Evolutionary conservation across 2,329 filamentous ascomycete species (phyloP), one percentile per base, ranked within the genome.

Genomic region (Aureobasidium pullulans): DNA sequence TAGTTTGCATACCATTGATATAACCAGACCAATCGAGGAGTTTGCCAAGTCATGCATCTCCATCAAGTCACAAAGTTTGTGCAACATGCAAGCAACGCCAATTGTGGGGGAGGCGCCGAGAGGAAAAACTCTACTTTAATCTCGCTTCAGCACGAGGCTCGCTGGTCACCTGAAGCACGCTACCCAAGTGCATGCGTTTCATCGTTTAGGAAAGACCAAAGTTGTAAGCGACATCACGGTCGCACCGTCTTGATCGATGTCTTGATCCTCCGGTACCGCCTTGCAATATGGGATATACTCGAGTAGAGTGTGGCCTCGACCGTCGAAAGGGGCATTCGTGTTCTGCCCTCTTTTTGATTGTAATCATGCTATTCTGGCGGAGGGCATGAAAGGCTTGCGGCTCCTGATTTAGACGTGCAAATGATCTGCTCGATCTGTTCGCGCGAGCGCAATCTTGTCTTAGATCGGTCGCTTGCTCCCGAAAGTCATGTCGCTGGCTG

Each of bases 71-170:
- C 34, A 36, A 36, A 36, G 10, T 32, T 23, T 37, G n/a, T 42
- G 16, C 49, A 32, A 53, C 15, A 28, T 28, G n/a, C 42, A 44
- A 23, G 42, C 29, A 52, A 53, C 49, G 49, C 48, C 48, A 40
- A 37, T 9, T 57, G 53, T 57, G 42, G 53, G 53, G 53, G 32
- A 39, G 40, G 52, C 40, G 52, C 32, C 31, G 39, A 13, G 47
- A 28, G 34, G 13, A 4, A 31, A 39, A 34, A 39, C 6, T 23
- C 46, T 37, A 34, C 31, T 36, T 39, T 28, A 42, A 50, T 59
- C 36, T 59, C 44, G 56, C 56, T 59, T 59, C 44, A 59, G 28
- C n/a, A 37, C 9, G 56, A 50, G 42, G 19, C 23, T 32, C 28
- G 4, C 1, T 31, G 8, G 23, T 6, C 42, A 23, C 42, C 53